Percentiles rank a stretch among this genome's conserved stretches.
Evolutionary conservation across 371 early-diverging fungal genomes (phyloP).

Genomic region (Lichtheimia hyalospora): DNA sequence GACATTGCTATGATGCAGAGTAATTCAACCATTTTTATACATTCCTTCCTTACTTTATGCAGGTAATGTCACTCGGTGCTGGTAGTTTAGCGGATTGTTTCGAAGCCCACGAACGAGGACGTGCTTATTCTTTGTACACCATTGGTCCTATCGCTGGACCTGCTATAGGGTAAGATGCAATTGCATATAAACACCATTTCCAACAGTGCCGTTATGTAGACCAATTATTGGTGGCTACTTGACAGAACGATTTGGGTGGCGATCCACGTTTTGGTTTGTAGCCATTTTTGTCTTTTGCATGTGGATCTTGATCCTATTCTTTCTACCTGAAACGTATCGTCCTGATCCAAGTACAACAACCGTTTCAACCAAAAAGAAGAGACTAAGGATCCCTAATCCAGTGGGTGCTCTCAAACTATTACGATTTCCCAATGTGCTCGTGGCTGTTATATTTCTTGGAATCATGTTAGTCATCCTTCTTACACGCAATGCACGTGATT

Average conservation of each 20-base stretch:
- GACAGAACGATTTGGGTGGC: conserved; percentile 46
- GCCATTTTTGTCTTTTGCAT: conserved; percentile 24
- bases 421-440: conserved; percentile 26
- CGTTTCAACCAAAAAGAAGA: conserved; percentile 6
- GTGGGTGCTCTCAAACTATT: conserved; percentile 32
- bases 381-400: conserved; percentile 22
- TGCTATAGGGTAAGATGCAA: conserved; percentile 10
- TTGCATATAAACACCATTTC: neutral
- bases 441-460: conserved; percentile 30
- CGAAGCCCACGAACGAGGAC: conserved; percentile 43
- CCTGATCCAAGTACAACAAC: neutral
- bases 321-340: conserved; percentile 39
- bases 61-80: conserved; percentile 50
- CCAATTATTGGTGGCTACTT: conserved; percentile 50
- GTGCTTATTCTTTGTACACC: conserved; percentile 41
- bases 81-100: conserved; percentile 48
- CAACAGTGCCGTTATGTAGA: conserved; percentile 6
- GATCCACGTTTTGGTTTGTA: conserved; percentile 41
- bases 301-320: conserved; percentile 32
- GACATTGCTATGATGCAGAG: no score
- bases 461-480: conserved; percentile 29
- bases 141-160: conserved; percentile 38
- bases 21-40: neutral
- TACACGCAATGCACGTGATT: neutral
- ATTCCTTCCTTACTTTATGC: neutral